A percentile compares a stretch with the other conserved stretches of the same genome.
Conservation (phyloP, 2,329 filamentous ascomycete genomes). For the Colletotrichum musicola region DNA sequence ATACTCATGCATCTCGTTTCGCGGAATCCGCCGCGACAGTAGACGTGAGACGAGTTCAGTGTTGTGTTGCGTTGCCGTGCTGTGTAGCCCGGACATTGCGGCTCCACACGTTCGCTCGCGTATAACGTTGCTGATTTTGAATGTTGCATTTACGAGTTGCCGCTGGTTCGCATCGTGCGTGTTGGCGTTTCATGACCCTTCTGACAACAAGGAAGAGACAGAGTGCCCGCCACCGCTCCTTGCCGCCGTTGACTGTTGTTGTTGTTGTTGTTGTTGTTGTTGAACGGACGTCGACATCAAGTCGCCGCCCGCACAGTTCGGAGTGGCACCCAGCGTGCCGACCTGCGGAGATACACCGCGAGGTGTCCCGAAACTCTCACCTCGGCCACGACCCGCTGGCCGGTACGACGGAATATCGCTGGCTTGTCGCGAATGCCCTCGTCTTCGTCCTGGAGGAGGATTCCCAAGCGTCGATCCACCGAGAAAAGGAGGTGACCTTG, state of each 20-base stretch:
- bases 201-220: constrained; percentile 59
- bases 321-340: constrained; percentile 48
- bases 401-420: constrained; percentile 72
- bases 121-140: too few species aligned
- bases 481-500: constrained; percentile 67
- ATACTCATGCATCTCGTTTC: constrained; percentile 39
- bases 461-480: constrained; percentile 62
- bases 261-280: constrained; percentile 40
- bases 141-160: too few species aligned
- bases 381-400: constrained; percentile 53
- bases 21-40: constrained; percentile 25
- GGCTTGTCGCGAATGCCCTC: constrained; percentile 73
- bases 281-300: constrained; percentile 40
- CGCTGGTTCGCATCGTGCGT: too few species aligned
- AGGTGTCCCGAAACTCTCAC: constrained; percentile 49
- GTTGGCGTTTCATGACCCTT: constrained; percentile 48
- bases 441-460: constrained; percentile 65
- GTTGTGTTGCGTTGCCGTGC: constrained; percentile 44
- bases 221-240: constrained; percentile 48
- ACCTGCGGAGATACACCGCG: constrained; percentile 53
- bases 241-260: constrained; percentile 37
- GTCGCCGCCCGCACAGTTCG: constrained; percentile 45
- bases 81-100: constrained; percentile 45
- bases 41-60: constrained; percentile 42
- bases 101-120: too few species aligned